Evolutionary conservation across 2,329 filamentous ascomycete genomes (phyloP).

Genomic region (Aureobasidium sp.): DNA sequence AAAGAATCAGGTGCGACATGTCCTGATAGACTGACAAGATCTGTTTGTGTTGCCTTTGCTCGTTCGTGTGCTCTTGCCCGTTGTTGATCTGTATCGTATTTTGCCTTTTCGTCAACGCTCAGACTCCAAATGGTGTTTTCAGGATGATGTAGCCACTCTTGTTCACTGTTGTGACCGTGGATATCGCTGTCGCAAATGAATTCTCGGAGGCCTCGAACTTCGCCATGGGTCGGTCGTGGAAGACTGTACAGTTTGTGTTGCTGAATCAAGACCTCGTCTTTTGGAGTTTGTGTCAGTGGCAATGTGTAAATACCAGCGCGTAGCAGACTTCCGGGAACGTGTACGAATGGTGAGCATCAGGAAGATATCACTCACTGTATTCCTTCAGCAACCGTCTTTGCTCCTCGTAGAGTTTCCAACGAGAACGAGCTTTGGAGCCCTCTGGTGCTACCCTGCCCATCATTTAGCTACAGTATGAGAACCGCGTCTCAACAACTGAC

Average conservation of each 20-base stretch:
- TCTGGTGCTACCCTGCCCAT: neutral
- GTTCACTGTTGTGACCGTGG: neutral
- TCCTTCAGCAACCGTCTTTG: slow-evolving; percentile 13
- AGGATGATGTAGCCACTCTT: slow-evolving; percentile 18
- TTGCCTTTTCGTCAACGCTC: slow-evolving; percentile 10
- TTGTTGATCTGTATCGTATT: slow-evolving; percentile 6
- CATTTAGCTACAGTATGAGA: too few species aligned
- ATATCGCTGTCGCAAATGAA: slow-evolving; percentile 1
- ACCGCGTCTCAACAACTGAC: too few species aligned
- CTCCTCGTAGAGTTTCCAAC: slow-evolving; percentile 9
- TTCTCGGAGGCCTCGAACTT: slow-evolving; percentile 5
- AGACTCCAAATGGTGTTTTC: slow-evolving; percentile 19
- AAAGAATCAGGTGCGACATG: neutral
- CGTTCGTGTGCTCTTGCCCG: slow-evolving; percentile 6
- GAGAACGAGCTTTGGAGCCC: neutral
- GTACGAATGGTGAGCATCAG: neutral
- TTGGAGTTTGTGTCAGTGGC: neutral
- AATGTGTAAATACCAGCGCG: neutral
- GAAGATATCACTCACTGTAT: slow-evolving; percentile 13
- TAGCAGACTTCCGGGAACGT: neutral
- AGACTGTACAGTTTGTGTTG: slow-evolving; percentile 4
- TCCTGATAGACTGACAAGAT: slow-evolving; percentile 1
- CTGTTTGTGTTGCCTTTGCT: slow-evolving; percentile 5
- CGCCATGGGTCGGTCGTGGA: neutral
- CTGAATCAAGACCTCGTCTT: slow-evolving; percentile 1